These are phyloP conservation scores for Mycena rebaudengoi DNA, from an alignment of 768 basidiomycete genomes.

Conservation along the genomic window DNA sequence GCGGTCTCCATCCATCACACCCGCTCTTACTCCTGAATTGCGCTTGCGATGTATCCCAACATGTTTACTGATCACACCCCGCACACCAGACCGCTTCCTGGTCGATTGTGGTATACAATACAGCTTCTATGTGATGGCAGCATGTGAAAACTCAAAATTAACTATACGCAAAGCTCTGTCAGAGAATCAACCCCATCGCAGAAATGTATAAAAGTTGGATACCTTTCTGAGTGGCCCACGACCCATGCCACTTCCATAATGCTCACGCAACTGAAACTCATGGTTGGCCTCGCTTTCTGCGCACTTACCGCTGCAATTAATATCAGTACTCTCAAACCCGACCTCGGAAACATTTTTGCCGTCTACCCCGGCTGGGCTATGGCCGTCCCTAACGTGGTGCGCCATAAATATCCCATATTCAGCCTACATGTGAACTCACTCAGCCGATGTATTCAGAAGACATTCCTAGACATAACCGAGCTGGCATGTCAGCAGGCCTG, in stretches of 20 bases:
- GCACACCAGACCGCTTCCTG: slow-evolving; percentile 3
- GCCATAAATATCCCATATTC: background rate
- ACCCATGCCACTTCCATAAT: too few species aligned
- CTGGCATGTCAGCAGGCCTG: slow-evolving; percentile 6
- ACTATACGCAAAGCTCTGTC: background rate
- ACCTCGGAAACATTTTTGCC: slow-evolving; percentile 2
- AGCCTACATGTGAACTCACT: background rate
- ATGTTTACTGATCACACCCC: background rate
- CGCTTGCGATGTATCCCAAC: background rate
- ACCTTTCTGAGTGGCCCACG: too few species aligned
- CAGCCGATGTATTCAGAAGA: slow-evolving; percentile 4
- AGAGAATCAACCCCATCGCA: slow-evolving; percentile 1
- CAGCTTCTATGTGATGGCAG: background rate
- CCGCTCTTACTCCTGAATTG: background rate
- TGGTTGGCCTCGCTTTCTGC: slow-evolving; percentile 4
- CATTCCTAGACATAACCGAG: background rate
- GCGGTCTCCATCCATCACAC: background rate
- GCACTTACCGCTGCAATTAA: background rate
- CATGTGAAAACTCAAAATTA: background rate
- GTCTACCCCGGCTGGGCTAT: slow-evolving; percentile 5
- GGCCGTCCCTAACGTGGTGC: background rate
- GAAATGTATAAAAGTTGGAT: slow-evolving; percentile 9
- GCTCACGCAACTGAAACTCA: background rate
- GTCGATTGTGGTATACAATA: background rate
- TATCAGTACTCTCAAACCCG: slow-evolving; percentile 3